phyloP scores from a whole-genome alignment of 2,329 filamentous ascomycete species.

The Drechslerella dactyloides region DNA sequence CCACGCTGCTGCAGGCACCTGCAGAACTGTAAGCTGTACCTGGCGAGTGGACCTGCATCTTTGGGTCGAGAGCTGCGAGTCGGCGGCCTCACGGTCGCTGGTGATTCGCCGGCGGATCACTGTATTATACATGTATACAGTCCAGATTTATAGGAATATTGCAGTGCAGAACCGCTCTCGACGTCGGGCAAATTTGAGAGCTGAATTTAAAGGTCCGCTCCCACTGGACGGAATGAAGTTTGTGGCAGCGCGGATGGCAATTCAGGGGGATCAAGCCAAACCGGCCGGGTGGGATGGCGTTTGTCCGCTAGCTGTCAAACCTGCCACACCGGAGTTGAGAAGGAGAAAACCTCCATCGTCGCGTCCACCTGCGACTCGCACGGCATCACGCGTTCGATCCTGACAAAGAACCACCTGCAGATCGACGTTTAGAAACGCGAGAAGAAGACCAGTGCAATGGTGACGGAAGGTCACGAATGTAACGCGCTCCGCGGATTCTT shows the following conservation, averaged over 20 bases:
- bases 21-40: not conserved
- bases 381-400: slow-evolving; percentile 20
- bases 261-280: slow-evolving; percentile 7
- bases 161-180: not conserved
- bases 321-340: slow-evolving; percentile 26
- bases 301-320: slow-evolving; percentile 12
- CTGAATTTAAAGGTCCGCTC: not conserved
- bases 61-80: not conserved
- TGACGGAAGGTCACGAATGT: slow-evolving; percentile 39
- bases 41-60: not conserved
- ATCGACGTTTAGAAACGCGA: slow-evolving; percentile 37
- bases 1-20: not conserved
- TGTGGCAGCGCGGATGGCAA: slow-evolving; percentile 25
- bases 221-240: not conserved
- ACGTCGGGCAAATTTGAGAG: not conserved
- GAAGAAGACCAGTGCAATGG: slow-evolving; percentile 20
- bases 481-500: slow-evolving; percentile 1
- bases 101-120: not conserved
- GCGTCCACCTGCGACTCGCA: slow-evolving; percentile 7
- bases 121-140: not conserved
- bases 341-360: slow-evolving; percentile 16
- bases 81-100: not conserved
- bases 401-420: slow-evolving; percentile 19
- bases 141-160: not conserved
- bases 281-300: slow-evolving; percentile 19